These are phyloP conservation scores for Termitomyces sp. DNA, from an alignment of 1,284 basidiomycete genomes.

Conservation along the genomic window DNA sequence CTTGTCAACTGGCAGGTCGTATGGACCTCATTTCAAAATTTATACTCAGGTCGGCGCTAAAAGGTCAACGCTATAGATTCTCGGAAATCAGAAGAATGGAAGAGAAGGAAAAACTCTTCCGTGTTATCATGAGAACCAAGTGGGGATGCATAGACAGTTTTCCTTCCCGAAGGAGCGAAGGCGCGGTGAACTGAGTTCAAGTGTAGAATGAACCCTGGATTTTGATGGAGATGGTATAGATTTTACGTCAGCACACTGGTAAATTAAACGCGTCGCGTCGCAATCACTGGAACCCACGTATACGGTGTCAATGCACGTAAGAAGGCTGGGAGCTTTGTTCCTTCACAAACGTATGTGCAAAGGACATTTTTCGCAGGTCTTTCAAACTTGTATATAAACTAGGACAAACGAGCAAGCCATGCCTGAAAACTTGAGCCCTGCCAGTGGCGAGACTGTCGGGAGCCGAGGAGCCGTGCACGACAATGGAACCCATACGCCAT, in stretches of 20 bases:
- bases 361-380: not conserved
- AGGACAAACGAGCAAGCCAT: not conserved
- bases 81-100: not conserved
- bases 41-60: no score
- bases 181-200: not conserved
- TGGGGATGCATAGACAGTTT: not conserved
- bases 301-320: not conserved
- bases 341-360: not conserved
- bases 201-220: not conserved
- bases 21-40: not conserved
- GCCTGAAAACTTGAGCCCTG: no score
- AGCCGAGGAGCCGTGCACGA: not conserved
- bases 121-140: not conserved
- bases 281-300: not conserved
- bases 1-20: slow-evolving; percentile 1
- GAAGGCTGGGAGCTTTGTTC: not conserved
- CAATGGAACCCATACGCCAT: no score
- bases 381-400: not conserved
- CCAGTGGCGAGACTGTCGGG: not conserved
- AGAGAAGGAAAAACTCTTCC: not conserved
- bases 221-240: not conserved
- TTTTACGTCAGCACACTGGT: not conserved
- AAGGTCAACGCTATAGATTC: not conserved
- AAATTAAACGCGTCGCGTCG: not conserved
- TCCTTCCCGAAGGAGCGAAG: not conserved